Evolutionary conservation across 495 filamentous ascomycete species (phyloP).

Genomic region (Parathielavia appendiculata): DNA sequence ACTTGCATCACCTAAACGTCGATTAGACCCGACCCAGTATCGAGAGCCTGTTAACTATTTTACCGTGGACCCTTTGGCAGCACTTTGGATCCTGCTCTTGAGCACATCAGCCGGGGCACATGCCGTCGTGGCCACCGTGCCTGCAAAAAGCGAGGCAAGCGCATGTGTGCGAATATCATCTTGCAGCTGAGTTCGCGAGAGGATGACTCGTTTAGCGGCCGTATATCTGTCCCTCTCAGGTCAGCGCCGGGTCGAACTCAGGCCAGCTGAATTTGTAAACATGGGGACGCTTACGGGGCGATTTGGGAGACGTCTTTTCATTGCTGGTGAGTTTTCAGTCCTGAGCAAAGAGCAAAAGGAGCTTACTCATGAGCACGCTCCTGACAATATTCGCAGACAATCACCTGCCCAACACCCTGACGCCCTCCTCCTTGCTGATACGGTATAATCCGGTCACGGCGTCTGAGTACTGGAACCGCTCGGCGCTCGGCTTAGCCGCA

Average conservation of each 20-base stretch:
- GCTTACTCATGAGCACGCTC: slow-evolving; percentile 40
- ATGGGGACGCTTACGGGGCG: slow-evolving; percentile 25
- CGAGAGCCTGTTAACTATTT: background rate
- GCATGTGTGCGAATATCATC: slow-evolving; percentile 37
- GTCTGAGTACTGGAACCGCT: slow-evolving; percentile 42
- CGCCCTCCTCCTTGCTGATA: slow-evolving; percentile 34
- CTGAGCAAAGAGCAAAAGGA: background rate
- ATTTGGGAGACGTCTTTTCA: slow-evolving; percentile 35
- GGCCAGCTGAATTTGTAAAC: background rate
- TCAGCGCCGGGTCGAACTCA: background rate
- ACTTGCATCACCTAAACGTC: slow-evolving; percentile 26
- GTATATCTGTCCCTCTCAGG: slow-evolving; percentile 23
- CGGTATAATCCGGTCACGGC: slow-evolving; percentile 30
- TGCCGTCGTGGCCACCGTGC: slow-evolving; percentile 36
- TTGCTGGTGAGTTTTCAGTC: background rate
- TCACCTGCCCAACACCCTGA: slow-evolving; percentile 33
- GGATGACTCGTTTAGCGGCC: slow-evolving; percentile 29
- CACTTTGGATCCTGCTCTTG: slow-evolving; percentile 39
- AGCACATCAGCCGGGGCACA: slow-evolving; percentile 40
- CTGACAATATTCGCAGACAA: slow-evolving; percentile 36
- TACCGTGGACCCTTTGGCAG: slow-evolving; percentile 21
- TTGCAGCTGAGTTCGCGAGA: slow-evolving; percentile 24
- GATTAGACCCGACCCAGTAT: slow-evolving; percentile 1
- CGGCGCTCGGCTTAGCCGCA: slow-evolving; percentile 59
- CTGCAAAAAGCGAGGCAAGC: slow-evolving; percentile 33